phyloP scores from a whole-genome alignment of 202 grass and related monocot species.

The Hordeum pubiflorum region DNA sequence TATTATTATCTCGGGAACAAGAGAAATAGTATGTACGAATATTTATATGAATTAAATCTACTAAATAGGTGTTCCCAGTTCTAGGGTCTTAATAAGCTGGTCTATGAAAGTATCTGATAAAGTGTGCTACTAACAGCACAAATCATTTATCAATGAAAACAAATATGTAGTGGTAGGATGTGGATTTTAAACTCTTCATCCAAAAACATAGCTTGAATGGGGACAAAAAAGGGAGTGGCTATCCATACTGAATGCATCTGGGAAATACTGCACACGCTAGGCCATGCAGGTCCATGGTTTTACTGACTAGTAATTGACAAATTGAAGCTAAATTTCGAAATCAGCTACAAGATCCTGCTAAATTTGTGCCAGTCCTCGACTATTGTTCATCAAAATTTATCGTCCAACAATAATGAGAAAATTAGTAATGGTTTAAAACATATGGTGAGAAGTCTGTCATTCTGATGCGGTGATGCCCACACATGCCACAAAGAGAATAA shows the following conservation, averaged over 20 bases:
- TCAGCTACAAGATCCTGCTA: not conserved
- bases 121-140: not conserved
- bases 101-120: not conserved
- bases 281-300: not conserved
- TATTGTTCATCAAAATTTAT: not conserved
- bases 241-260: not conserved
- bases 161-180: not conserved
- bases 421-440: not conserved
- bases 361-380: not conserved
- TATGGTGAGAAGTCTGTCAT: constrained; percentile 3
- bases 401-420: not conserved
- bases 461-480: not conserved
- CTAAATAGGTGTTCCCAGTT: not conserved
- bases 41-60: not conserved
- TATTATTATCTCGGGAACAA: not conserved
- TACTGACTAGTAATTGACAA: not conserved
- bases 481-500: constrained; percentile 16
- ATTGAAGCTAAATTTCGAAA: constrained; percentile 1
- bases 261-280: not conserved
- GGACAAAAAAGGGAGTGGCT: not conserved
- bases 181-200: not conserved
- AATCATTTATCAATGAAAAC: not conserved
- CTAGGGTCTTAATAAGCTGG: not conserved
- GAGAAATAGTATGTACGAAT: not conserved
- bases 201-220: not conserved